Evolutionary conservation across 768 basidiomycete genomes (phyloP), one percentile per base, ranked within the genome.

Genomic region (Mrakia gelida): DNA sequence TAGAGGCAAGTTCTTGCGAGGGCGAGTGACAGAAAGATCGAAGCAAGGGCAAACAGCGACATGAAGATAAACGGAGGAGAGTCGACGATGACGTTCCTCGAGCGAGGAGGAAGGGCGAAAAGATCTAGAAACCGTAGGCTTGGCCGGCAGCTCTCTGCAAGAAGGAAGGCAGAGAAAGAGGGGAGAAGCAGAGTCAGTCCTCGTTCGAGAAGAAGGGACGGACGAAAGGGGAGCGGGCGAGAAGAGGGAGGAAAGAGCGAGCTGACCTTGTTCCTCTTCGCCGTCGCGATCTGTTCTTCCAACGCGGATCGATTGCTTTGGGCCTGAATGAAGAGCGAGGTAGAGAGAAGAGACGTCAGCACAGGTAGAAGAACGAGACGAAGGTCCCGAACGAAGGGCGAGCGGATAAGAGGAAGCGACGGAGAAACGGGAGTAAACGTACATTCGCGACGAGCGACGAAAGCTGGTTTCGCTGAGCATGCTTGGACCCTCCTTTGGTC

Each of bases 211-310:
- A 16, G 65, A 30, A 18, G 32, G 23, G 23, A 2, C 41, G 61
- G 26, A 41, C 49, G 9, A 52, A n/a, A n/a, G 16, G 26, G 61
- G 5, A 10, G 11, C 2, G n/a, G 13, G 65, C 13, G 30, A 16
- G 52, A 52, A 62, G 10, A 26, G 32, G 45, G 32, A 23, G 3
- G 41, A 62, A 63, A 54, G n/a, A 45, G 26, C 59, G 43, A 21
- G 52, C 76, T 23, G 15, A 77, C 76, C 72, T 79, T 79, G 78
- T 79, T 79, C n/a, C 74, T 54, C 75, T 79, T 79, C 9, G 78
- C 73, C 30, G 71, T 70, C 5, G 78, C 78, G 74, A 79, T 79
- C 61, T 79, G 74, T 32, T 79, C 78, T 61, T 79, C 78, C 41
- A 79, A 52, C 26, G 74, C 68, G 16, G 54, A 67, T 8, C 73